Percentiles rank a stretch among this genome's conserved stretches.
These are phyloP conservation scores for Hypoxylon crocopeplum DNA, from an alignment of 495 filamentous ascomycete genomes.

Conservation along the genomic window DNA sequence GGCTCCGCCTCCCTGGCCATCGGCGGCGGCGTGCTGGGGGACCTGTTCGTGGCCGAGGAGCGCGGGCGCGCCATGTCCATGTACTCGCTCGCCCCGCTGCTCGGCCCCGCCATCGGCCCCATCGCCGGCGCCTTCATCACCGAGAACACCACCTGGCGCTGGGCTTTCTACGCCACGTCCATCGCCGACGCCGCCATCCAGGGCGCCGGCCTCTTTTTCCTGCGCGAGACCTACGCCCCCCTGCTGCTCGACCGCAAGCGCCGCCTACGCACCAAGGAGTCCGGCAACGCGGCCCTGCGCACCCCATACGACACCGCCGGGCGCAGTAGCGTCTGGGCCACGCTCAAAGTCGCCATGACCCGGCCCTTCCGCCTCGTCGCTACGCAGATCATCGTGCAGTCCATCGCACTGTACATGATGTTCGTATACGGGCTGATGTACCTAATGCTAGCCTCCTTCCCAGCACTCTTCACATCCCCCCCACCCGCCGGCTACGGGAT, in stretches of 20 bases:
- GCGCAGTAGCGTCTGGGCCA: conserved; percentile 47
- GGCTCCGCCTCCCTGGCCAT: conserved; percentile 61
- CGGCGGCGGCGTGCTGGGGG: conserved; percentile 66
- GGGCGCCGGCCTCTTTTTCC: conserved; percentile 66
- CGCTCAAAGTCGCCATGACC: conserved; percentile 54
- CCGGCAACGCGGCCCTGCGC: conserved; percentile 65
- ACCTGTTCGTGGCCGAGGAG: conserved; percentile 68
- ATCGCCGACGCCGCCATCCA: conserved; percentile 70
- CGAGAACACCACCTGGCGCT: no score
- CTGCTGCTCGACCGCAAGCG: conserved; percentile 65
- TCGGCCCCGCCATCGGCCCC: conserved; percentile 71
- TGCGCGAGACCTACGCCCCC: conserved; percentile 75
- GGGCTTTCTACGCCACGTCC: conserved; percentile 70
- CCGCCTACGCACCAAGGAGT: no score
- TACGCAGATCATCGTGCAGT: conserved; percentile 67
- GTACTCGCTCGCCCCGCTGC: conserved; percentile 67
- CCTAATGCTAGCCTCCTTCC: conserved; percentile 73
- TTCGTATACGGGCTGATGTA: conserved; percentile 79
- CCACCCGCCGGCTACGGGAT: conserved; percentile 60
- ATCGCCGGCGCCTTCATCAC: conserved; percentile 72
- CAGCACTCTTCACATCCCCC: conserved; percentile 61
- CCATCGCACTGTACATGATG: conserved; percentile 53
- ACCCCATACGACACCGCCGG: conserved; percentile 65
- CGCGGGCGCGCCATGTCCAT: conserved; percentile 69
- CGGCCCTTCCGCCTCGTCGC: conserved; percentile 64